Evolutionary conservation across 139 green algal species (phyloP), one percentile per base, ranked within the genome.

Genomic region (Edaphochlamys debaryana): DNA sequence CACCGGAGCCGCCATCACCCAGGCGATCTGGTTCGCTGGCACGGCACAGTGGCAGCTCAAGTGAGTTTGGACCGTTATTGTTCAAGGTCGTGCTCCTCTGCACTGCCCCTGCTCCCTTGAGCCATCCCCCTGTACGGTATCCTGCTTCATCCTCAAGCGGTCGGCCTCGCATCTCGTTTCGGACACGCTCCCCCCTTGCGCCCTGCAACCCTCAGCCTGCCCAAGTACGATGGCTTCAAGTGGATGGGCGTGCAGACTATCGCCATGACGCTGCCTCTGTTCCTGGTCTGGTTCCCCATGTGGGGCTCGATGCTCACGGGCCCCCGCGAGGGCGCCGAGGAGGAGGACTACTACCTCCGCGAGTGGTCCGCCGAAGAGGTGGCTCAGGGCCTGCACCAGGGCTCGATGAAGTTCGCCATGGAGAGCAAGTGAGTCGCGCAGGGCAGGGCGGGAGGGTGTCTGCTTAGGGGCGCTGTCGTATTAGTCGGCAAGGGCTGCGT

Each of bases 191-290:
- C 56, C 22, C 7, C 56, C 56, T 32, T n/a, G 17, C 23, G 9
- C 9, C 25, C 22, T 32, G 1, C 56, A 3, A 9, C 32, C 80
- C 19, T 19, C 67, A 90, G 69, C 40, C 89, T 95, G 58, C 79
- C 81, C 13, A 87, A 79, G 13, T 80, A 95, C 45, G 86, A 98
- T 37, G 94, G 93, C 48, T 91, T 98, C 71, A 81, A 87, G 52
- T 98, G 92, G 89, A 97, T 98, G 95, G 96, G 96, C 17, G 88
- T 97, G 42, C 91, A 95, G 84, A 95, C 96, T 67, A 90, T 98
- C 23, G 87, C 50, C 27, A 80, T 97, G 0, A 95, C 96, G 0
- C 37, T 88, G 22, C 67, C 94, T n/a, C 73, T 97, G 19, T 48
- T 89, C 34, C 52, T 92, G 32, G 88, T 98, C 80, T 94, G 96